phyloP scores from a whole-genome alignment of 1,284 basidiomycete genomes.

The Ustilago bromivora region DNA sequence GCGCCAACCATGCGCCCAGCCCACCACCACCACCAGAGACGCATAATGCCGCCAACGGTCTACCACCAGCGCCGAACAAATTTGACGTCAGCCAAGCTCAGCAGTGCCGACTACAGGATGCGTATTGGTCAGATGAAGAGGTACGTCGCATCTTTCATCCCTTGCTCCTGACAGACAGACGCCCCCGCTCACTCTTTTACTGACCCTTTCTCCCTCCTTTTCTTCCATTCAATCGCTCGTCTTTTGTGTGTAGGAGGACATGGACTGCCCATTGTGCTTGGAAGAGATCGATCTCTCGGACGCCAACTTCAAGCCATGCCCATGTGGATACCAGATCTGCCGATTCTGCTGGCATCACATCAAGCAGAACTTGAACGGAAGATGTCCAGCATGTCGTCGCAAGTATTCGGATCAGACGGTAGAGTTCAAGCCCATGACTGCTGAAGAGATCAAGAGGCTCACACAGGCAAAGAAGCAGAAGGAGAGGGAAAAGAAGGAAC shows the following conservation, averaged over 20 bases:
- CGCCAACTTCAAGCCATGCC: conserved; percentile 98
- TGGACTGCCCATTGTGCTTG: conserved; percentile 96
- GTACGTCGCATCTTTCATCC: conserved; percentile 56
- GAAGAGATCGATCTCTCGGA: conserved; percentile 99
- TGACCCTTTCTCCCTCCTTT: neutral
- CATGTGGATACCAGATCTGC: conserved; percentile 99
- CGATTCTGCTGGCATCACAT: conserved; percentile 99
- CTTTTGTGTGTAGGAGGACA: conserved; percentile 80
- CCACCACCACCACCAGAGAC: conserved; percentile 24
- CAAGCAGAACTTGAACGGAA: conserved; percentile 93
- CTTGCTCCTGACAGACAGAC: neutral
- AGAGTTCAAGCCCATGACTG: conserved; percentile 94
- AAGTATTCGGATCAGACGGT: conserved; percentile 92
- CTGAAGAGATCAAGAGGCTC: conserved; percentile 94
- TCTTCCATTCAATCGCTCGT: neutral
- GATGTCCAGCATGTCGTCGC: conserved; percentile 95
- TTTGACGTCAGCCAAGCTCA: conserved; percentile 64
- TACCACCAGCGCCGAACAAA: conserved; percentile 63
- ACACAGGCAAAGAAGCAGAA: conserved; percentile 96
- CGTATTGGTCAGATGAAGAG: conserved; percentile 98
- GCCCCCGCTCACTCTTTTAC: neutral
- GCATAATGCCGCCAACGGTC: conserved; percentile 36
- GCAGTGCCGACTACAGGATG: conserved; percentile 84
- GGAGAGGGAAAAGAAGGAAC: conserved; percentile 94
- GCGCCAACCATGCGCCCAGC: conserved; percentile 17